Evolutionary conservation across 2,329 filamentous ascomycete species (phyloP).

Genomic region (Berkeleyomyces basicola): DNA sequence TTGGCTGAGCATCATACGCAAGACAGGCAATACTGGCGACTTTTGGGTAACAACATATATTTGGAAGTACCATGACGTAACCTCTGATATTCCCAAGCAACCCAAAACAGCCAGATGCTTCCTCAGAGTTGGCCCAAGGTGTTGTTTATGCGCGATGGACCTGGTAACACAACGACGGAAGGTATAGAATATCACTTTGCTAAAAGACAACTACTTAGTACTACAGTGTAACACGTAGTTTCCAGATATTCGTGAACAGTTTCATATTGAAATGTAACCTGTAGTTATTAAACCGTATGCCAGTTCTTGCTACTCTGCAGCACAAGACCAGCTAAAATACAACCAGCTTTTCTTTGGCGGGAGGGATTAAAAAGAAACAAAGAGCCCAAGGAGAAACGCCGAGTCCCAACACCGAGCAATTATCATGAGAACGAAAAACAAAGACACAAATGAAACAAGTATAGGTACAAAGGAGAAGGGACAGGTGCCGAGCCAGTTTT

Average conservation of each 20-base stretch:
- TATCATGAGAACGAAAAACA: background rate
- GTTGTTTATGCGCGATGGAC: background rate
- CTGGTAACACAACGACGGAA: background rate
- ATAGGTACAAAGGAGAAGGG: background rate
- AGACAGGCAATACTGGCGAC: too few species aligned
- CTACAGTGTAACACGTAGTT: background rate
- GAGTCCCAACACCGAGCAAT: background rate
- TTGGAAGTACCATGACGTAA: too few species aligned
- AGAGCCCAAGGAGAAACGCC: background rate
- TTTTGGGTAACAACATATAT: too few species aligned
- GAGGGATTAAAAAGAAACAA: background rate
- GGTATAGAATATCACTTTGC: background rate
- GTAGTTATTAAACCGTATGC: background rate
- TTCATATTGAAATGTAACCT: background rate
- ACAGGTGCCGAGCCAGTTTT: background rate
- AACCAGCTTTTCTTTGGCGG: background rate
- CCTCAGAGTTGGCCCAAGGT: background rate
- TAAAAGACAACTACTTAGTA: background rate
- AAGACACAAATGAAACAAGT: background rate
- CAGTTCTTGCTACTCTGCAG: background rate
- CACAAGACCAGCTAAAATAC: background rate
- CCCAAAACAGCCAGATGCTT: too few species aligned
- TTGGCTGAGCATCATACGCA: too few species aligned
- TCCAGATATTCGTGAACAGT: too few species aligned
- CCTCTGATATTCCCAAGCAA: too few species aligned